Evolutionary conservation across 805 yeast species (phyloP).

Genomic region (Yamadazyma takamatsuzukensis): DNA sequence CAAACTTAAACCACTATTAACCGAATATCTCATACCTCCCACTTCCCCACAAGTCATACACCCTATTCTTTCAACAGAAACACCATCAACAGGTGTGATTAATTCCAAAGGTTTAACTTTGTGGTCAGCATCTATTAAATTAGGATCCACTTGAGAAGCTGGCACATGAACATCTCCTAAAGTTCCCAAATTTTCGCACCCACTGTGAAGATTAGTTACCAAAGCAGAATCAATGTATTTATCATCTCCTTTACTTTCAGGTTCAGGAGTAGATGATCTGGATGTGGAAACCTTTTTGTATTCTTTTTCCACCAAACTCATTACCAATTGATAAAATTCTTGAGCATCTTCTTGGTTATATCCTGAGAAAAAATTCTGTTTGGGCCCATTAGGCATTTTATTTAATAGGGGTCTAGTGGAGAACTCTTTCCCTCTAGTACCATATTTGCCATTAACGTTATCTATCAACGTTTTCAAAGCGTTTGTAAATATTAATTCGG

Average conservation of each 20-base stretch:
- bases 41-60: conserved; percentile 89
- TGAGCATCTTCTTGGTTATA: conserved; percentile 96
- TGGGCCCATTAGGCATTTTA: conserved; percentile 75
- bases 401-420: conserved; percentile 58
- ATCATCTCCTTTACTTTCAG: conserved; percentile 13
- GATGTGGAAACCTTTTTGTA: conserved; percentile 29
- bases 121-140: conserved; percentile 40
- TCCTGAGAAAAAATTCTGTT: conserved; percentile 71
- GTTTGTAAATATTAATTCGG: conserved; percentile 45
- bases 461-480: conserved; percentile 50
- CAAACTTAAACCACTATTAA: conserved; percentile 68
- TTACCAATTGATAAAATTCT: conserved; percentile 82
- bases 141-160: conserved; percentile 74
- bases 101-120: conserved; percentile 53
- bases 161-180: conserved; percentile 68
- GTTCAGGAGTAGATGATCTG: conserved; percentile 19
- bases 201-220: conserved; percentile 25
- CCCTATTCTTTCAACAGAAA: conserved; percentile 83
- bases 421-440: conserved; percentile 53
- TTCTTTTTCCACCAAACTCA: conserved; percentile 64
- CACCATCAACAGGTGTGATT: conserved; percentile 89
- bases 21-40: conserved; percentile 85
- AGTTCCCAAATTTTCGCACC: conserved; percentile 49
- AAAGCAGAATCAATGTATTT: conserved; percentile 19
- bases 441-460: conserved; percentile 55